Conservation (phyloP, 2,329 filamentous ascomycete genomes). For the Diaporthe vaccinii region DNA sequence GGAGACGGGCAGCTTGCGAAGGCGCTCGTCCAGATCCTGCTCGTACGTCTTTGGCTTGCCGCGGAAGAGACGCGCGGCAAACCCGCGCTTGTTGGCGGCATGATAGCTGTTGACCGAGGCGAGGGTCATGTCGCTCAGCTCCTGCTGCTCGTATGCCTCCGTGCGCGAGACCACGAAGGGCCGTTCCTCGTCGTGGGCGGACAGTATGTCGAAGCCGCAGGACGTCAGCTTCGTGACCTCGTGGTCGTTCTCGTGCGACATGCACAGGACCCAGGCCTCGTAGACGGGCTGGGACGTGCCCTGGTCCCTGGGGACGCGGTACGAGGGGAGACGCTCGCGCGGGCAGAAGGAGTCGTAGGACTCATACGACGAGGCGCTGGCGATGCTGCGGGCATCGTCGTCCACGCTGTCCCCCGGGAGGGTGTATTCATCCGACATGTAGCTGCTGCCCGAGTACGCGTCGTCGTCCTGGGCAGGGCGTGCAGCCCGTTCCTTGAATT, state of each 20-base stretch:
- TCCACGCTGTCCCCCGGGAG: conserved; percentile 15
- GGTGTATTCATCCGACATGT: conserved; percentile 31
- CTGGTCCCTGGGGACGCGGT: conserved; percentile 42
- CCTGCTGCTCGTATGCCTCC: conserved; percentile 42
- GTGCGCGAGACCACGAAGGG: conserved; percentile 23
- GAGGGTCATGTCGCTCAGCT: conserved; percentile 45
- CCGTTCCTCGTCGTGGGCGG: background rate
- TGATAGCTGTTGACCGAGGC: conserved; percentile 43
- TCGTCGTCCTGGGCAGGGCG: conserved; percentile 13
- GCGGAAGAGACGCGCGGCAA: conserved; percentile 43
- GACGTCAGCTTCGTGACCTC: conserved; percentile 38
- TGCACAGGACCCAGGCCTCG: conserved; percentile 47
- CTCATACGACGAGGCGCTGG: conserved; percentile 15
- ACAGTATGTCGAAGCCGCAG: conserved; percentile 41
- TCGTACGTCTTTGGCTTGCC: conserved; percentile 46
- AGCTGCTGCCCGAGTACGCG: conserved; percentile 21
- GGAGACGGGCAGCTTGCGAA: conserved; percentile 41
- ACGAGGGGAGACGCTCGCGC: conserved; percentile 11
- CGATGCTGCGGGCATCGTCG: conserved; percentile 26
- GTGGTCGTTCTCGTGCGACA: conserved; percentile 38
- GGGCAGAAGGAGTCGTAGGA: conserved; percentile 15
- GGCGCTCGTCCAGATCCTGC: conserved; percentile 45
- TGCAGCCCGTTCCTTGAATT: background rate
- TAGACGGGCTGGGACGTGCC: conserved; percentile 44
- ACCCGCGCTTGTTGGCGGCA: conserved; percentile 43